Evolutionary conservation across 2,329 filamentous ascomycete genomes (phyloP), one percentile per base, ranked within the genome.

Genomic region (Lachnellula subtilissima): DNA sequence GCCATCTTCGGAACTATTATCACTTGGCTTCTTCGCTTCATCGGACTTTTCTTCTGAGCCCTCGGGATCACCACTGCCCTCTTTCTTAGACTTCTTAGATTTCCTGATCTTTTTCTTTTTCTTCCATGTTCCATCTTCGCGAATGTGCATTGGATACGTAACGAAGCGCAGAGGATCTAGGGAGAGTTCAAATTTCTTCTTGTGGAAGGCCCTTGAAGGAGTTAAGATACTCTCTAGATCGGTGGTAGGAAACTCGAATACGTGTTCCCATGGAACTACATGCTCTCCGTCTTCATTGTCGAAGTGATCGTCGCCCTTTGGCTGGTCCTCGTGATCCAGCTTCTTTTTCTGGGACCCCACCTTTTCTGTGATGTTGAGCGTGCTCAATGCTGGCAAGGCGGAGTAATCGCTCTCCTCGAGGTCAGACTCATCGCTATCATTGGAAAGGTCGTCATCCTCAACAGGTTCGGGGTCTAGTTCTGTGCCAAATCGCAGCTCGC

Each of bases 81-180:
- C 56, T 70, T 69, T 67, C 42, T 73, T 71, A 6, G 67, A 63
- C 22, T 61, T 73, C 69, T 52, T 69, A 28, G 56, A 63, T 55
- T 64, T 73, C 70, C 64, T 73, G 62, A 56, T 70, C 66, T 55
- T 72, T 58, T 80, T 83, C 74, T 86, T 90, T 74, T 86, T 90
- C 67, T 80, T 79, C 90, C 90, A 94, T 42, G 80, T 79, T 2
- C 89, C 89, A 70, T 89, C 88, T 64, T 89, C 85, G 1, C 86
- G 85, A 40, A 91, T 87, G 71, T 92, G 91, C 42, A 95, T 83
- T 4, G 91, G 91, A 71, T 90, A 91, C 0, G 91, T 91, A 17
- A 95, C 78, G 67, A 90, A 94, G 55, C 86, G 84, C 42, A 93
- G 76, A 47, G 90, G 87, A 65, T 95, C 89, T 8, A 96, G 77